These are phyloP conservation scores for Oenanthe javanica DNA, from an alignment of 140 eudicot genomes.

Conservation along the genomic window DNA sequence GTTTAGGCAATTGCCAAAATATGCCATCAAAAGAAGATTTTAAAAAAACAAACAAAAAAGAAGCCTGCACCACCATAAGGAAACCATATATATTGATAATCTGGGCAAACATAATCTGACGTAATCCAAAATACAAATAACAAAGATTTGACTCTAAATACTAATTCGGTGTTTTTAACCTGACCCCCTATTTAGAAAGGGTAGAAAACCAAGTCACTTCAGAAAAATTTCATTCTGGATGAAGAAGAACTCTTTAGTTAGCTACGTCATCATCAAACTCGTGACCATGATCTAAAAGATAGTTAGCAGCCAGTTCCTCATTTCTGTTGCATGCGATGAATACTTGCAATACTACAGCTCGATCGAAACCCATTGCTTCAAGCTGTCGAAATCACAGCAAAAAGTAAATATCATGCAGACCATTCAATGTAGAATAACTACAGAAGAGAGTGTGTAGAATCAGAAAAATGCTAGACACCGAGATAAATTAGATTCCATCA, in stretches of 20 bases:
- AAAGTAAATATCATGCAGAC: background rate
- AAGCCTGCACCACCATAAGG: background rate
- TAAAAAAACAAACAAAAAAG: too few relatives aligned
- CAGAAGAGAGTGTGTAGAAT: background rate
- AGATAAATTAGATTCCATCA: background rate
- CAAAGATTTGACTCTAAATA: background rate
- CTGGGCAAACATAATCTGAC: background rate
- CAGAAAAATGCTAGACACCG: background rate
- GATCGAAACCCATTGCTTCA: slow-evolving; percentile 56
- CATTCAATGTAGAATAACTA: background rate
- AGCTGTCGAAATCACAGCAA: slow-evolving; percentile 22
- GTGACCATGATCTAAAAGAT: slow-evolving; percentile 47
- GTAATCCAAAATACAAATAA: background rate
- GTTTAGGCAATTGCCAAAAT: background rate
- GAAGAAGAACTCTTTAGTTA: background rate
- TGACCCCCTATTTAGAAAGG: background rate
- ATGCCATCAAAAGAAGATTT: background rate
- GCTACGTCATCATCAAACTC: slow-evolving; percentile 40
- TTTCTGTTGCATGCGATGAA: slow-evolving; percentile 60
- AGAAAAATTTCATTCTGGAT: background rate
- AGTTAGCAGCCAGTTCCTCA: slow-evolving; percentile 59
- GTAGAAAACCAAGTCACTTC: background rate
- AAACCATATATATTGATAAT: background rate
- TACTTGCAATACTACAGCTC: slow-evolving; percentile 47
- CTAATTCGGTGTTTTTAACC: background rate